Evolutionary conservation across 1,284 basidiomycete genomes (phyloP), one percentile per base, ranked within the genome.

Genomic region (Lignosus rhinocerotis): DNA sequence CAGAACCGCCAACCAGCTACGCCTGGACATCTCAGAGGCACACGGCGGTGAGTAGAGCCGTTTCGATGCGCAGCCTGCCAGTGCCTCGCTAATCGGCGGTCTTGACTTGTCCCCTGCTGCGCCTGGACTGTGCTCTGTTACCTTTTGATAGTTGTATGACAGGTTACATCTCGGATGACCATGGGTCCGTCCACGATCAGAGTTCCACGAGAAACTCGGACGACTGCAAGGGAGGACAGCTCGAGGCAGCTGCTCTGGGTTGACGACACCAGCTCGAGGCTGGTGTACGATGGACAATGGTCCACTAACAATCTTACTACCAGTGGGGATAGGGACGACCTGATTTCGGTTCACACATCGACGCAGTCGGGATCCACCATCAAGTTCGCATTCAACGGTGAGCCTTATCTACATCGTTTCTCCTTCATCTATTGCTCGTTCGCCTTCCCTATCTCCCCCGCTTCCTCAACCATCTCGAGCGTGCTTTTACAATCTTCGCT

Each of bases 361-460:
- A 43, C 34, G 12, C 45, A 47, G 3, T 31, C 57, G 4, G 63
- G 60, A 12, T 53, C 63, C 12, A 55, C 55, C 2, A 53, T 60
- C 34, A 59, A 47, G 48, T 62, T 64, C 39, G 12, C 56, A 5
- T 64, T 64, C 58, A 60, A 59, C 16, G 63, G 63, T 60, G 45
- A 31, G 60, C 47, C 25, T 8, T 3, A 21, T 14, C 32, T 21
- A 12, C n/a, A n/a, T n/a, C n/a, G 14, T 12, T n/a, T 12, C n/a
- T n/a, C n/a, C 36, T 39, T 39, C 36, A 12, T 39, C 5, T n/a
- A 14, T 6, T 39, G 9, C 36, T 12, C 6, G 36, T 14, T 6
- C 36, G 5, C 7, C 36, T 6, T 14, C 14, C 36, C 11, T 12
- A 6, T 39, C 36, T 39, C 12, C 36, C n/a, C 6, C 36, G 36